Base-by-base conservation (phyloP, 208 protist genomes). In the Trypanosoma boissoni region DNA sequence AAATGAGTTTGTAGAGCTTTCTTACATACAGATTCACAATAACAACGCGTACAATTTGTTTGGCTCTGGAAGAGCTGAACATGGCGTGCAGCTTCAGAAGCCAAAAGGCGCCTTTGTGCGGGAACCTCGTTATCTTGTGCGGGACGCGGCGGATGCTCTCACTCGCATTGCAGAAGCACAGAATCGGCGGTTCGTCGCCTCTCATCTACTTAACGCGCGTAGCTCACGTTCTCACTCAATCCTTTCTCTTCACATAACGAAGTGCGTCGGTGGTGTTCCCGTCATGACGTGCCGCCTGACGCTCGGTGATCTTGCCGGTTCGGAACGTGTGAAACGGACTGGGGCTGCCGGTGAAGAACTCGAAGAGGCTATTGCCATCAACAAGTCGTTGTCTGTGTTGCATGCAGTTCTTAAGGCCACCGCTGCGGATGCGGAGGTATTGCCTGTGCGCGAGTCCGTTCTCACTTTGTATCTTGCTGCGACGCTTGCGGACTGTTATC, bases 271-370 rank as follows among this genome's bases (percentile, higher is more conserved):
- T 28, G 86, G 83, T 12, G 74, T 71, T 23, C 78, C 79, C 34
- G 48, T 86, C 8, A 57, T 53, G 23, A 85, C 76, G 23, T 73
- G 68, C 16, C 67, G 72, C 7, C 60, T 91, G 9, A 88, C 81
- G 23, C 66, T 98, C 6, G 93, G 92, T 29, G 97, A 98, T 72
- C 74, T 98, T n/a, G 94, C 97, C 14, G 93, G 91, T 14, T 91
- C 84, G 20, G 96, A 97, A 74, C 73, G 89, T 2, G 64, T 97
- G 10, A 80, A 80, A 55, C 82, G 87, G 58, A 94, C 87, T 10
- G 86, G 79, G 34, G 87, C 78, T 36, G 69, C 65, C 0, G 93
- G 86, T 9, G 72, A 88, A 49, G 72, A 74, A 16, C 71, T 93
- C 27, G 78, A 65, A 3, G 92, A 98, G 74, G 94, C 91, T 21